Evolutionary conservation across 1,284 basidiomycete species (phyloP).

Genomic region (Cryptococcus hybrid): DNA sequence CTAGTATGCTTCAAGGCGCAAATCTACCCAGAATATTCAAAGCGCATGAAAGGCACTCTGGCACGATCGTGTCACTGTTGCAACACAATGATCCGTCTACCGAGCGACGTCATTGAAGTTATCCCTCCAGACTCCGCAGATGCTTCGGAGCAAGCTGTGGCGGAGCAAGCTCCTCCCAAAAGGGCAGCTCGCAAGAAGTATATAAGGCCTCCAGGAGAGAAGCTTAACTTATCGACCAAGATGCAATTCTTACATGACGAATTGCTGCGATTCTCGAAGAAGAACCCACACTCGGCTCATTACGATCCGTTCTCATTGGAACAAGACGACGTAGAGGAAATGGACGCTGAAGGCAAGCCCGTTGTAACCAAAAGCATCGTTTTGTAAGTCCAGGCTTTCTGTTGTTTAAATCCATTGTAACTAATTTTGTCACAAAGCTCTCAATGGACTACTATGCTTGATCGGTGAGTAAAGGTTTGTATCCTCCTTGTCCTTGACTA

Average conservation of each 20-base stretch:
- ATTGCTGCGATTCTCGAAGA: conserved; percentile 68
- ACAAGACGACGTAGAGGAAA: conserved; percentile 67
- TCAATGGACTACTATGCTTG: conserved; percentile 94
- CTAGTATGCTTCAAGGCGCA: conserved; percentile 71
- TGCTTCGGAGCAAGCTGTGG: conserved; percentile 52
- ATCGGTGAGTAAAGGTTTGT: conserved; percentile 61
- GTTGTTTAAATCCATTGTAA: not conserved
- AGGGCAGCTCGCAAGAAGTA: conserved; percentile 58
- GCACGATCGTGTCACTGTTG: conserved; percentile 71
- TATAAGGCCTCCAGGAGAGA: conserved; percentile 66
- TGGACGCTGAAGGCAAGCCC: conserved; percentile 58
- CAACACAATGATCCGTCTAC: conserved; percentile 59
- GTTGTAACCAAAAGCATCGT: conserved; percentile 74
- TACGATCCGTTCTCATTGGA: conserved; percentile 60
- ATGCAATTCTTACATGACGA: conserved; percentile 74
- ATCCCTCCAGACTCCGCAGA: conserved; percentile 53
- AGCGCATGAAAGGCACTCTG: conserved; percentile 57
- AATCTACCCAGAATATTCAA: conserved; percentile 76
- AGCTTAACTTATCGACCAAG: conserved; percentile 78
- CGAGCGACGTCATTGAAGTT: conserved; percentile 73
- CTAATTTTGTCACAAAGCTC: conserved; percentile 52
- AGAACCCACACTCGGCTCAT: conserved; percentile 79
- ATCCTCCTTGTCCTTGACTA: conserved; percentile 2
- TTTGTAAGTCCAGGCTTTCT: conserved; percentile 62
- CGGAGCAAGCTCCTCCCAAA: conserved; percentile 20